Evolutionary conservation across 1,139 yeast genomes (phyloP).

Genomic region (Suhomyces coccinellae): DNA sequence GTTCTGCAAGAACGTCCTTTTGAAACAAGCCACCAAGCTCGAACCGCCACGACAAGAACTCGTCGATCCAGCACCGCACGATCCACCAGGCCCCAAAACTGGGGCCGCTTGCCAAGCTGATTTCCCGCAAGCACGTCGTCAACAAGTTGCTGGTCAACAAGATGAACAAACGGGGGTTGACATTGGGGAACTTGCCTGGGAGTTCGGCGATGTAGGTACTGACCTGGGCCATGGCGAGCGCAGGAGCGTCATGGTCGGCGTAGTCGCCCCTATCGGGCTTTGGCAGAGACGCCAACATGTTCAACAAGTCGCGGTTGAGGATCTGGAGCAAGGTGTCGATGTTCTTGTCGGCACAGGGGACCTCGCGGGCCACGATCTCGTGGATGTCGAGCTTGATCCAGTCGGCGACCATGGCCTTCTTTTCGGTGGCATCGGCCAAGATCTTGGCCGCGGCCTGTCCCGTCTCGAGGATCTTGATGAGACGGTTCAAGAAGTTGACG

Average conservation of each 20-base stretch:
- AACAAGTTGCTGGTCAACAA: constrained; percentile 55
- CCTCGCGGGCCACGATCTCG: constrained; percentile 53
- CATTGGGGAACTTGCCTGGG: constrained; percentile 47
- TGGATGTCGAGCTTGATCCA: constrained; percentile 59
- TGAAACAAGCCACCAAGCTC: constrained; percentile 66
- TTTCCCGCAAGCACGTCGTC: constrained; percentile 66
- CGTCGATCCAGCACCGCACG: constrained; percentile 75
- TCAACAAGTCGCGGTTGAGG: constrained; percentile 44
- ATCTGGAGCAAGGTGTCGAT: constrained; percentile 37
- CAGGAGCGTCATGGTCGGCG: not conserved
- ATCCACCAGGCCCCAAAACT: constrained; percentile 81
- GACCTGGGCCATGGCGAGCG: constrained; percentile 17
- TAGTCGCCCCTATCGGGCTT: not conserved
- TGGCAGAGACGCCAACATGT: constrained; percentile 26
- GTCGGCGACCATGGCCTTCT: constrained; percentile 55
- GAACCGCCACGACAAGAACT: constrained; percentile 67
- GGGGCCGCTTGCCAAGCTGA: constrained; percentile 58
- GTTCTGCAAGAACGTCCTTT: constrained; percentile 25
- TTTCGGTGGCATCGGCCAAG: constrained; percentile 47
- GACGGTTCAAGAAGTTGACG: constrained; percentile 54
- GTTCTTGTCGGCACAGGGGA: constrained; percentile 48
- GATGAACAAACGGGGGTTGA: constrained; percentile 58
- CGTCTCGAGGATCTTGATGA: constrained; percentile 60
- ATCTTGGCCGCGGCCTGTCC: constrained; percentile 56
- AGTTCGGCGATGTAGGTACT: constrained; percentile 37